Evolutionary conservation across 176 grass and related monocot species (phyloP), one percentile per base, ranked within the genome.

Genomic region (Oryza glaberrima): DNA sequence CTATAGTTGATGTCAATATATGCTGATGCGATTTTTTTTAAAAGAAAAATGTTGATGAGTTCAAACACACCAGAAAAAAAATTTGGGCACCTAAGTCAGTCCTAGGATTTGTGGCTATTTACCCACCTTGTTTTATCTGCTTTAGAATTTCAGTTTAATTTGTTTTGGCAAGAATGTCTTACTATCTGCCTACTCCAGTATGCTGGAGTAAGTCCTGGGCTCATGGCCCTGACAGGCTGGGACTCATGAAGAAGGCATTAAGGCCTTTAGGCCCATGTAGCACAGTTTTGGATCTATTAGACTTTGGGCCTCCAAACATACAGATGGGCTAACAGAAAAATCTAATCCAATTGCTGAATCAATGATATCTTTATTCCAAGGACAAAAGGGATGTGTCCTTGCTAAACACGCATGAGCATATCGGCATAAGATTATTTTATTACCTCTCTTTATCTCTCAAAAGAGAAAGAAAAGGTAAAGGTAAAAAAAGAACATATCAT

Each of bases 201-300:
- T 56, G 4, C 1, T 19, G 46, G 15, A 56, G 16, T 22, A 6
- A 9, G 43, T 3, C 9, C 10, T 44, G 43, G 43, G 8, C 16
- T 64, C 25, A 47, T 90, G 61, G 80, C 69, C 75, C 58, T 78
- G 20, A 11, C 4, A 61, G 20, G 56, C 6, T 22, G 20, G 52
- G 0, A 47, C 63, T 44, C 49, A 73, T 68, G 61, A 11, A 5
- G 17, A 79, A 69, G 40, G 5, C 3, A 76, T 20, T 58, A n/a
- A 2, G 17, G 17, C 54, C 54, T 56, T 56, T 56, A 32, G 36
- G 60, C 75, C 68, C n/a, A 43, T 15, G 43, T 45, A 65, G 14
- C 19, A 9, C 26, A 63, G 3, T 23, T 13, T 2, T 32, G 13
- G 11, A 23, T 23, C 9, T 11, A 28, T 38, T 56, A 60, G 10